Evolutionary conservation across 164 flowering plant species (phyloP).

Genomic region (Aristolochia fimbriata): DNA sequence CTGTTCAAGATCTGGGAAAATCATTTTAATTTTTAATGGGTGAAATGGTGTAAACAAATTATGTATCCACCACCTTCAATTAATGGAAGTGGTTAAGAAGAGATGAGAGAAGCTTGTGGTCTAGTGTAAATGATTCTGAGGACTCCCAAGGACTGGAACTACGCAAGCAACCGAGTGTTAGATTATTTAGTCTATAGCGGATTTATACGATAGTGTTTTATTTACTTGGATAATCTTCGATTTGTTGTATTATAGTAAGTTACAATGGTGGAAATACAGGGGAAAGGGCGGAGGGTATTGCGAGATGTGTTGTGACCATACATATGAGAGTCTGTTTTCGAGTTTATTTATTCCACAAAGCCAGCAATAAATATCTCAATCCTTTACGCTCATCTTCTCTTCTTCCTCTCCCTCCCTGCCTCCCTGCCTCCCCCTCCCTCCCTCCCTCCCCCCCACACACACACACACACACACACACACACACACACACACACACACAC

Average conservation of each 20-base stretch:
- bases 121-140: neutral
- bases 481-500: neutral
- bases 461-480: no score
- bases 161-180: no score
- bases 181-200: no score
- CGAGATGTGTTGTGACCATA: neutral
- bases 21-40: no score
- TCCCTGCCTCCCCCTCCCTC: slow-evolving; percentile 2
- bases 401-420: slow-evolving; percentile 9
- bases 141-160: neutral
- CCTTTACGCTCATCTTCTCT: neutral
- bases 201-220: no score
- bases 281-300: neutral
- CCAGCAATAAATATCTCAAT: slow-evolving; percentile 1
- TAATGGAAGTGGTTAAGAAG: no score
- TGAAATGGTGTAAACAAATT: no score
- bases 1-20: no score
- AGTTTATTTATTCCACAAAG: slow-evolving; percentile 2
- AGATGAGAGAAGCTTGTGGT: neutral
- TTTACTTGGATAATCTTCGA: neutral
- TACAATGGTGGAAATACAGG: neutral
- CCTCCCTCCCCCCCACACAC: slow-evolving; percentile 3
- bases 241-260: neutral
- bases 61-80: no score
- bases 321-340: neutral